Percentiles rank a stretch among this genome's conserved stretches.
These are phyloP conservation scores for Podila clonocystis DNA, from an alignment of 192 early-diverging fungal genomes.

Conservation along the genomic window DNA sequence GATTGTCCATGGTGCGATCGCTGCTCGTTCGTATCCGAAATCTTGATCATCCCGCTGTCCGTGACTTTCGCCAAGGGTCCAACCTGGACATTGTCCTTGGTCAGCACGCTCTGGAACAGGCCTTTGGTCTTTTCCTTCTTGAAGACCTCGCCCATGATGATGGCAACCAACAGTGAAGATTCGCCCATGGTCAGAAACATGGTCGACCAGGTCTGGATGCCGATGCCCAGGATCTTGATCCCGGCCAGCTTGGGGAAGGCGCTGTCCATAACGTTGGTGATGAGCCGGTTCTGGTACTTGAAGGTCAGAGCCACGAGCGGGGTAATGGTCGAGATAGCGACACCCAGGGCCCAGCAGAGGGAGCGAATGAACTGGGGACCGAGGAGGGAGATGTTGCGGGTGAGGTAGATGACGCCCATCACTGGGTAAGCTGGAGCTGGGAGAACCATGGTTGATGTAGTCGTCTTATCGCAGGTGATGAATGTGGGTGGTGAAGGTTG, in stretches of 20 bases:
- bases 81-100: slow-evolving; percentile 38
- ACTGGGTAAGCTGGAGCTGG: slow-evolving; percentile 45
- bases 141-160: slow-evolving; percentile 52
- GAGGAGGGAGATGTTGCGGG: slow-evolving; percentile 36
- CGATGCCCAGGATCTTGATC: slow-evolving; percentile 40
- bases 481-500: too few species aligned
- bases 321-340: slow-evolving; percentile 46
- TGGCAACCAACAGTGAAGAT: slow-evolving; percentile 32
- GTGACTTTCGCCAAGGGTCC: slow-evolving; percentile 37
- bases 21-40: slow-evolving; percentile 10
- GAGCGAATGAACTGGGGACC: slow-evolving; percentile 48
- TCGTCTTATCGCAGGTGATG: neutral
- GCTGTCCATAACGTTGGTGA: slow-evolving; percentile 41
- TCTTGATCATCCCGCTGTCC: slow-evolving; percentile 31
- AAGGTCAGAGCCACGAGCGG: slow-evolving; percentile 41
- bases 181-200: slow-evolving; percentile 53
- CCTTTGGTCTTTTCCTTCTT: slow-evolving; percentile 46
- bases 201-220: slow-evolving; percentile 50
- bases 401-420: slow-evolving; percentile 43
- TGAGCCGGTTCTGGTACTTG: slow-evolving; percentile 39
- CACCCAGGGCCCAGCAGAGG: slow-evolving; percentile 41
- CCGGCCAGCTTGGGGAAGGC: slow-evolving; percentile 34
- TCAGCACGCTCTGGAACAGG: slow-evolving; percentile 40
- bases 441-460: slow-evolving; percentile 22
- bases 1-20: neutral